A percentile compares a stretch with the other conserved stretches of the same genome.
These are phyloP conservation scores for Colletotrichum gigasporum DNA, from an alignment of 2,329 filamentous ascomycete genomes.

Conservation along the genomic window DNA sequence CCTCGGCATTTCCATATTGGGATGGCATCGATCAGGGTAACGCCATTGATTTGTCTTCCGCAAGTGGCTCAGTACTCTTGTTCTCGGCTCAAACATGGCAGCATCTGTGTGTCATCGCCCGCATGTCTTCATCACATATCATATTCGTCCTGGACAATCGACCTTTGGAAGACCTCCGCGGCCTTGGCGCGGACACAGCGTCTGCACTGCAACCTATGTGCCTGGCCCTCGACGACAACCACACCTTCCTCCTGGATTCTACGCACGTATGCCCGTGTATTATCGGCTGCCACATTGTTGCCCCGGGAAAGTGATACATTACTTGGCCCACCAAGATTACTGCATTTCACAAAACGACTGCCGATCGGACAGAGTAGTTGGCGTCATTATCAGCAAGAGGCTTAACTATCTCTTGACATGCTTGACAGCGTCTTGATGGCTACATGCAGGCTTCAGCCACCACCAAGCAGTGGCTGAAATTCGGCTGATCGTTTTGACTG, in stretches of 20 bases:
- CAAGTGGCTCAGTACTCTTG: not conserved
- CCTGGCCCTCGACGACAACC: not conserved
- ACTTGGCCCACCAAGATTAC: not conserved
- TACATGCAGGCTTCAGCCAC: not conserved
- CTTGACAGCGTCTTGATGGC: not conserved
- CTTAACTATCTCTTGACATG: not conserved
- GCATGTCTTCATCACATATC: constrained; percentile 10
- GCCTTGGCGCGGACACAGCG: constrained; percentile 11
- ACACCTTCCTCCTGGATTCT: not conserved
- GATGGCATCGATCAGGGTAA: not conserved
- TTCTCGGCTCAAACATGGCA: not conserved
- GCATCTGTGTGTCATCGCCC: constrained; percentile 13
- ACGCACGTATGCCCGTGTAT: constrained; percentile 7
- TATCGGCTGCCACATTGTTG: not conserved
- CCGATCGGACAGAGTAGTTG: not conserved
- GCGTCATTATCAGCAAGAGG: not conserved
- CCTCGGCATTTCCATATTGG: not conserved
- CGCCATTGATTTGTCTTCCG: not conserved
- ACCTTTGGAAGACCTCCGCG: constrained; percentile 24
- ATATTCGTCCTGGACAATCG: not conserved
- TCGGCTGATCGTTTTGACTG: not conserved
- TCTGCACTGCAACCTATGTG: constrained; percentile 7
- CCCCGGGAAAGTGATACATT: not conserved
- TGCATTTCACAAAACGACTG: not conserved
- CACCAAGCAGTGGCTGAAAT: not conserved